Conservation (phyloP, 192 early-diverging fungal genomes). For the Obelidium mucronatum region DNA sequence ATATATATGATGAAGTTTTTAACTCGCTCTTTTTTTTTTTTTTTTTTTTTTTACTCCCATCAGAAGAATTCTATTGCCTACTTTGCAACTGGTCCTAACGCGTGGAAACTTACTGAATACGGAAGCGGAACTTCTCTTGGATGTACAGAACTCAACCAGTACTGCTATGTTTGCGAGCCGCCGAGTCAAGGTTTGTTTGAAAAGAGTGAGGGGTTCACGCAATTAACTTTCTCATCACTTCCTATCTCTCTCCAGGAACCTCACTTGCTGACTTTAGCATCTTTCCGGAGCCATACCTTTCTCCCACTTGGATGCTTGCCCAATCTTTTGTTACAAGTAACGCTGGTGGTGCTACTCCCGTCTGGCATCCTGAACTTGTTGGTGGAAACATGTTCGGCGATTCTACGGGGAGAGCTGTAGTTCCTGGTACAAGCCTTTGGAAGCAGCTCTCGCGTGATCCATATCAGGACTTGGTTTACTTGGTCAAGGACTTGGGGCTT, state of each 20-base stretch:
- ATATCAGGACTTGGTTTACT: slow-evolving; percentile 8
- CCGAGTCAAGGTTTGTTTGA: not conserved
- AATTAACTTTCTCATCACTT: no score
- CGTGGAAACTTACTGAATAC: slow-evolving; percentile 1
- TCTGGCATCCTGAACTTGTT: slow-evolving; percentile 22
- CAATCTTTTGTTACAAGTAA: not conserved
- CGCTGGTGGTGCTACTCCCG: not conserved
- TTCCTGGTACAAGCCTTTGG: slow-evolving; percentile 8
- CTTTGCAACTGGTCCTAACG: slow-evolving; percentile 18
- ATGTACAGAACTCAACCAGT: slow-evolving; percentile 27
- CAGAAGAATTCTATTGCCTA: slow-evolving; percentile 25
- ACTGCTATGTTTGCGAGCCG: slow-evolving; percentile 29
- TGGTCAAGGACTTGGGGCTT: slow-evolving; percentile 18
- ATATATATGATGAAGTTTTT: not conserved
- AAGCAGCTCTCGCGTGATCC: not conserved
- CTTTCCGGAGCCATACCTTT: slow-evolving; percentile 20
- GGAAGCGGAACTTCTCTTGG: not conserved
- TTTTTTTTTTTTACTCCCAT: not conserved
- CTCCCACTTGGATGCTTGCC: slow-evolving; percentile 24
- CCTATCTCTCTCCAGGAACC: slow-evolving; percentile 5
- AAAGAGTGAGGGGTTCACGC: no score
- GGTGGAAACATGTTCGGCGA: not conserved
- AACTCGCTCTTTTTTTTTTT: not conserved
- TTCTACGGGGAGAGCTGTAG: not conserved
- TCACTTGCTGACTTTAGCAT: slow-evolving; percentile 12